Percentiles rank a stretch among this genome's conserved stretches.
Conservation (phyloP, 148 eudicot species). For the Rhododendron vialii region DNA sequence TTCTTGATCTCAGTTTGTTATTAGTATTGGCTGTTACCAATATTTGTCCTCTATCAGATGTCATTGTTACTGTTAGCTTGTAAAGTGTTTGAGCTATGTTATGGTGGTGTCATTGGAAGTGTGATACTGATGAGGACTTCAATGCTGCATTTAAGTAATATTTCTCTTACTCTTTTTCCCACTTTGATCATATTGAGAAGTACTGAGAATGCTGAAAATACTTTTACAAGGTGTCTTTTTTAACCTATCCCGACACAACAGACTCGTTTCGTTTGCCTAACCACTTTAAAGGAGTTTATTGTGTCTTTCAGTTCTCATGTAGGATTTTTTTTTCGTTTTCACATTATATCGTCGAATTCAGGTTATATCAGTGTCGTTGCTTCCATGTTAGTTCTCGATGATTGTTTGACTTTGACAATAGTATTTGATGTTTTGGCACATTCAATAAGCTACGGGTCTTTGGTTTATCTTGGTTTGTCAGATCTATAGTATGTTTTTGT, state of each 20-base stretch:
- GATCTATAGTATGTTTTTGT: neutral
- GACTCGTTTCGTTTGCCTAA: neutral
- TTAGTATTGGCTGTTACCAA: neutral
- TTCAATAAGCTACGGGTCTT: neutral
- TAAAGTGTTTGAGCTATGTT: neutral
- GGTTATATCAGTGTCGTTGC: neutral
- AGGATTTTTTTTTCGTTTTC: neutral
- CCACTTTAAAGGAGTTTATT: neutral
- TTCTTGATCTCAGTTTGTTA: neutral
- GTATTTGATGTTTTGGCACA: neutral
- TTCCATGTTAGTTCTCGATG: neutral
- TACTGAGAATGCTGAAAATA: neutral
- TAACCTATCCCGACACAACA: neutral
- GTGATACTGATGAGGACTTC: neutral
- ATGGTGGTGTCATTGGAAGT: neutral
- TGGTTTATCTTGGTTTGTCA: neutral
- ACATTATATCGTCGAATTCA: neutral
- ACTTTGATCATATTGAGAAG: neutral
- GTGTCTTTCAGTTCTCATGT: neutral
- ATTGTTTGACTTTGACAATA: neutral
- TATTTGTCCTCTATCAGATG: neutral
- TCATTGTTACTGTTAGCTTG: neutral
- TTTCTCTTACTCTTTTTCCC: neutral
- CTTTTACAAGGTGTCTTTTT: neutral
- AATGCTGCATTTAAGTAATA: neutral